Percentiles rank a stretch among this genome's conserved stretches.
phyloP scores from a whole-genome alignment of 768 basidiomycete genomes.

The Mycena haematopus region DNA sequence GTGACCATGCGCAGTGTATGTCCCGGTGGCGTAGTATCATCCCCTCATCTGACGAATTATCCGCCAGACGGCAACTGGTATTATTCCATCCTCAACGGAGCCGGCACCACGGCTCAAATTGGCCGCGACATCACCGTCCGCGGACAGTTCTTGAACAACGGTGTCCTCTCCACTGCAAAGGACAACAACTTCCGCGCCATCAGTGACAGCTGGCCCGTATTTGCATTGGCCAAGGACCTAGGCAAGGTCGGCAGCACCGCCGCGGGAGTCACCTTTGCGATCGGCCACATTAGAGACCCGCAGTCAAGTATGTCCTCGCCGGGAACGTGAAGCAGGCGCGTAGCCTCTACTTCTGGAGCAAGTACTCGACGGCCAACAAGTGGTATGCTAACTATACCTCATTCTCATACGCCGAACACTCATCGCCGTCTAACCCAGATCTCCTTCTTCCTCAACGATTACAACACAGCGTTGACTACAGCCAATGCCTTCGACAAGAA shows the following conservation, averaged over 20 bases:
- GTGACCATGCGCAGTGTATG: slow-evolving; percentile 68
- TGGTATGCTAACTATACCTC: slow-evolving; percentile 28
- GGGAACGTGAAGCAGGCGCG: slow-evolving; percentile 38
- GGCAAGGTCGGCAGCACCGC: slow-evolving; percentile 50
- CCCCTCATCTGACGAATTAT: slow-evolving; percentile 1
- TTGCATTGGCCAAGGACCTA: slow-evolving; percentile 64
- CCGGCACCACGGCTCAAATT: slow-evolving; percentile 60
- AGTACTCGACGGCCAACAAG: slow-evolving; percentile 33
- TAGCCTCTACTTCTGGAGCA: slow-evolving; percentile 41
- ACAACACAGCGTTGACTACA: slow-evolving; percentile 46
- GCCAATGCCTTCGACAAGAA: slow-evolving; percentile 55
- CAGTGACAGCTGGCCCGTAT: slow-evolving; percentile 65
- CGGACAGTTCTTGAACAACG: slow-evolving; percentile 63
- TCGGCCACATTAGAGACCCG: slow-evolving; percentile 62
- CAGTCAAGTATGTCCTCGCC: slow-evolving; percentile 50
- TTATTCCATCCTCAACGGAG: slow-evolving; percentile 55
- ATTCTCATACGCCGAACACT: not conserved
- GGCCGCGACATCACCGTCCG: slow-evolving; percentile 62
- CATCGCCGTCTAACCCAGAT: slow-evolving; percentile 2
- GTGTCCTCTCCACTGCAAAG: slow-evolving; percentile 54
- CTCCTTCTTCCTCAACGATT: slow-evolving; percentile 47
- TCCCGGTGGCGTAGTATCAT: slow-evolving; percentile 1
- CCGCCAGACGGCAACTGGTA: slow-evolving; percentile 63
- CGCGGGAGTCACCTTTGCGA: slow-evolving; percentile 46
- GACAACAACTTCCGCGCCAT: slow-evolving; percentile 65